Conservation (phyloP, 2,329 filamentous ascomycete species). For the Sporothrix pallida region DNA sequence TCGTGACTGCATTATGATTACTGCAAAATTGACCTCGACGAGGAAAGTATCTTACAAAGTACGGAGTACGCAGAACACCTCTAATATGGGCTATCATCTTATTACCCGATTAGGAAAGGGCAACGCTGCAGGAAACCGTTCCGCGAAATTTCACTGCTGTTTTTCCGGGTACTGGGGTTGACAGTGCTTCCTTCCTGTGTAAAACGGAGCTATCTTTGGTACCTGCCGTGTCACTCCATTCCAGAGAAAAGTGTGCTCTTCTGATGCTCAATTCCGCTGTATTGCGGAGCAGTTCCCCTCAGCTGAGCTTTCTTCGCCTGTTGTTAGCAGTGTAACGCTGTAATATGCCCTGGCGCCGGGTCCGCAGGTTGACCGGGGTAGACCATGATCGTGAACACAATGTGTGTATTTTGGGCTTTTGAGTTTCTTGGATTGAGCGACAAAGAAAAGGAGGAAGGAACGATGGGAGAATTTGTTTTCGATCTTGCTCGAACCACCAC, state of each 20-base stretch:
- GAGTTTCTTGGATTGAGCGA: not conserved
- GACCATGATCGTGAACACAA: not conserved
- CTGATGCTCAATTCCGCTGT: slow-evolving; percentile 17
- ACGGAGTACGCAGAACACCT: not conserved
- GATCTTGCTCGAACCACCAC: not conserved
- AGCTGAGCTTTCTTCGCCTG: not conserved
- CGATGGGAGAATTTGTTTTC: not conserved
- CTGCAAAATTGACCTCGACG: not conserved
- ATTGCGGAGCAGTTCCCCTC: not conserved
- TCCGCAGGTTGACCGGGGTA: not conserved
- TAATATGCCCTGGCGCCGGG: slow-evolving; percentile 6
- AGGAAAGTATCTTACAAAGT: not conserved
- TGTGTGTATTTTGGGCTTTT: slow-evolving; percentile 7
- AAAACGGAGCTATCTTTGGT: slow-evolving; percentile 11
- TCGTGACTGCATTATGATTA: slow-evolving; percentile 1
- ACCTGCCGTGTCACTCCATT: not conserved
- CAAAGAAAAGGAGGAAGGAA: slow-evolving; percentile 14
- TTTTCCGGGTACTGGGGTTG: slow-evolving; percentile 15
- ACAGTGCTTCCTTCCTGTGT: not conserved
- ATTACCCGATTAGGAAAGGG: slow-evolving; percentile 23
- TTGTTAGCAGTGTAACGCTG: slow-evolving; percentile 20
- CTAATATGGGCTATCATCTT: slow-evolving; percentile 21
- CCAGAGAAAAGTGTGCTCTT: not conserved
- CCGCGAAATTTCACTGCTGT: slow-evolving; percentile 14
- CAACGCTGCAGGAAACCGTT: slow-evolving; percentile 17